Base-by-base conservation (phyloP, 805 yeast genomes). In the Sugiyamaella mastotermitis region DNA sequence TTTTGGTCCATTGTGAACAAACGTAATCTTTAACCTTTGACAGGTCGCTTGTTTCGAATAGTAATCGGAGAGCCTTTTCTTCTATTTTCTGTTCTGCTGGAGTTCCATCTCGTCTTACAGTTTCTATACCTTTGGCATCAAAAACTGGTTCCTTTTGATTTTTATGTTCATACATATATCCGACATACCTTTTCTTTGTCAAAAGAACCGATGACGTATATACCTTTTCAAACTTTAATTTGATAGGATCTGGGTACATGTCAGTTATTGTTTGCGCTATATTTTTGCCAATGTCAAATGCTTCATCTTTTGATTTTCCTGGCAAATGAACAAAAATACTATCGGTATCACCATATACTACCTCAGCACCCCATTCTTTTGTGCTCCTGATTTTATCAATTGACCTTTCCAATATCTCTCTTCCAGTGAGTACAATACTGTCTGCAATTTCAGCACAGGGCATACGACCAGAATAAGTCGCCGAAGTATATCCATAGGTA, bases 101-200 rank as follows among this genome's bases (percentile, higher is more conserved):
- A 18, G 88, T 82, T 0, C 97, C 97, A 60, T 92, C 98, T 46
- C 98, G 65, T 46, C 98, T 62, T 0, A 92, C 84, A 0, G 97
- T 92, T 55, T 92, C 98, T 9, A 86, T 87, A 1, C 98, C 98
- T 49, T 92, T 92, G 0, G 98, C 97, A 64, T 92, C 97, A 57
- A 92, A 87, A 23, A 60, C 69, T 0, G 96, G 85, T 5, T 44
- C 61, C 2, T 37, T 46, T 48, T 82, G 87, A 11, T 59, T 61
- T 20, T 68, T 71, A 13, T 56, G 50, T 47, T 83, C 95, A 58
- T 72, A 90, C 29, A 82, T 70, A 55, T 80, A 78, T 0, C 98
- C 98, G 14, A 87, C 95, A 53, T 92, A 92, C 31, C 98, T 58
- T 56, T 92, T 92, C 57, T 92, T 92, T 25, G 88, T 82, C 23